Conservation (phyloP, 495 filamentous ascomycete genomes). For the Friedmanniomyces endolithicus region DNA sequence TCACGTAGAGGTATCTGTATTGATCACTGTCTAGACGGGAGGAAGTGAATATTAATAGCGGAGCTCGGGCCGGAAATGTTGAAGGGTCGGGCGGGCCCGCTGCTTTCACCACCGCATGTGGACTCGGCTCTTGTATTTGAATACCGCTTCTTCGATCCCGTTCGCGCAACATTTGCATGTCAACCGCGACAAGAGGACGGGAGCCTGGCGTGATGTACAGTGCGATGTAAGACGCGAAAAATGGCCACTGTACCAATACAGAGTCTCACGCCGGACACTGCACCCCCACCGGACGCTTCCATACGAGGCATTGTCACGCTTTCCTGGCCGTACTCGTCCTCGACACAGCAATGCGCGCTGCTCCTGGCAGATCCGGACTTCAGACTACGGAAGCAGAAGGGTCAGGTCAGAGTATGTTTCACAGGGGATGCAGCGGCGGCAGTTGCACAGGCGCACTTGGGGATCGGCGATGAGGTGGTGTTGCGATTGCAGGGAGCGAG, state of each 20-base stretch:
- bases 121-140: too few relatives aligned
- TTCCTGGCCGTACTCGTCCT: constrained; percentile 82
- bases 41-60: too few relatives aligned
- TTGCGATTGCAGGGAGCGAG: constrained; percentile 54
- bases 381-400: constrained; percentile 60
- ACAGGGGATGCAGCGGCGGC: constrained; percentile 56
- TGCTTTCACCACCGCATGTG: too few relatives aligned
- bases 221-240: background rate
- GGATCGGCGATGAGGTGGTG: constrained; percentile 63
- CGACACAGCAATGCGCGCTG: constrained; percentile 56
- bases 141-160: too few relatives aligned
- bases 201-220: background rate
- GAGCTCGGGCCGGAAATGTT: too few relatives aligned
- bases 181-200: background rate
- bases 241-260: constrained; percentile 50
- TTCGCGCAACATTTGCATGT: background rate
- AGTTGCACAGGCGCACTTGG: constrained; percentile 51
- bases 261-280: constrained; percentile 46
- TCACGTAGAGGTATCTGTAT: background rate
- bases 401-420: constrained; percentile 75
- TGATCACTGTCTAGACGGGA: too few relatives aligned
- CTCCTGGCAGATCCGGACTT: constrained; percentile 78
- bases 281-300: constrained; percentile 21
- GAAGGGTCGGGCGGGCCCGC: too few relatives aligned
- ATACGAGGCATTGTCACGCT: constrained; percentile 64